Evolutionary conservation across 768 basidiomycete genomes (phyloP).

Genomic region (Serendipita indica): DNA sequence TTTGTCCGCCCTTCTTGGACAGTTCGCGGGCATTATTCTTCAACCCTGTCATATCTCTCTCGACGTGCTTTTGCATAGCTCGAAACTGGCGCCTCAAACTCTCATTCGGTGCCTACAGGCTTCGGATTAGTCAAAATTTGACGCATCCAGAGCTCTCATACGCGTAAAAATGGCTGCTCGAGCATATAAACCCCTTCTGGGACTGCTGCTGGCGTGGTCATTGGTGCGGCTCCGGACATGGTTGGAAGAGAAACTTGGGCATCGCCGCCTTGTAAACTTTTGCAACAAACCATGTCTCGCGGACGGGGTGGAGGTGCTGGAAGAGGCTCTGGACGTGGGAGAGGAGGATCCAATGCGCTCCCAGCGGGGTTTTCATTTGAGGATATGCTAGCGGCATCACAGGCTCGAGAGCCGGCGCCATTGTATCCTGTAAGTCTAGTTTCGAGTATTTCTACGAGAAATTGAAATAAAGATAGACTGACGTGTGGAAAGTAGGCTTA

Average conservation of each 20-base stretch:
- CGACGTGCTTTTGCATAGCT: slow-evolving; percentile 63
- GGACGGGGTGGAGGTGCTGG: slow-evolving; percentile 2
- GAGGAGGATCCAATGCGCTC: neutral
- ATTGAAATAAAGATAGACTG: neutral
- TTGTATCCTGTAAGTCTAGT: slow-evolving; percentile 2
- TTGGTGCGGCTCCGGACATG: slow-evolving; percentile 2
- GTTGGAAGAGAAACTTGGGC: neutral
- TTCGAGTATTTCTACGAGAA: neutral
- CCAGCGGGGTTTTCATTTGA: neutral
- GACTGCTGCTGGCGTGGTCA: neutral
- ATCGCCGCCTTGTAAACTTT: neutral
- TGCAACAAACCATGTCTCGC: neutral
- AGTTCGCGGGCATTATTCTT: slow-evolving; percentile 46
- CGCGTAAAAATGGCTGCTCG: slow-evolving; percentile 70
- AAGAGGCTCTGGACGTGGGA: neutral
- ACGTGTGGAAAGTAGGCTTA: neutral
- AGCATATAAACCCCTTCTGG: slow-evolving; percentile 61
- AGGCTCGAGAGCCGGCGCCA: neutral
- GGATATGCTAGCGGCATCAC: neutral
- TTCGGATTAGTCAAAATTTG: neutral
- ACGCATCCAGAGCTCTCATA: slow-evolving; percentile 23
- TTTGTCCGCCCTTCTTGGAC: slow-evolving; percentile 29
- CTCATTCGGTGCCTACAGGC: slow-evolving; percentile 67
- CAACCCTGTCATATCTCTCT: slow-evolving; percentile 55
- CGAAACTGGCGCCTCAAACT: slow-evolving; percentile 81